Conservation (phyloP, 345 rosid genomes). For the Sonneratia alba region DNA sequence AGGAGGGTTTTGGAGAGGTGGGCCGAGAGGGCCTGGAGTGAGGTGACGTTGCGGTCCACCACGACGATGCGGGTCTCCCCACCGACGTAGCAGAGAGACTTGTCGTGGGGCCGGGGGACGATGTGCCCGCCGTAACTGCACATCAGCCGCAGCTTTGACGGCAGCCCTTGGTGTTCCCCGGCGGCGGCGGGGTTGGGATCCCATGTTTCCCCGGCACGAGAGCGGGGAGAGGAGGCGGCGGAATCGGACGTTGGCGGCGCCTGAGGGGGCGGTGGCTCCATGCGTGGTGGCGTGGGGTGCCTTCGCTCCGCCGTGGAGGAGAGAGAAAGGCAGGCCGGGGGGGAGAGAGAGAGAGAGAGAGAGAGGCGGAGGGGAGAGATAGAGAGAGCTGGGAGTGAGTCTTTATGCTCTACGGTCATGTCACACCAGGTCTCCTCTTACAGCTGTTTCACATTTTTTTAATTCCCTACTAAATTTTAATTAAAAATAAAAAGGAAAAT, state of each 20-base stretch:
- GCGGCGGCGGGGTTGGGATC: slow-evolving; percentile 58
- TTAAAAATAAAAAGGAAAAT: too few relatives aligned
- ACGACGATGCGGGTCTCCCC: slow-evolving; percentile 90
- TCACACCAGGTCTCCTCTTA: slow-evolving; percentile 7
- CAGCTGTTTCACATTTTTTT: slow-evolving; percentile 6
- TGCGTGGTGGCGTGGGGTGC: slow-evolving; percentile 11
- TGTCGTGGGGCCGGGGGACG: slow-evolving; percentile 87
- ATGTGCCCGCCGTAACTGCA: slow-evolving; percentile 90
- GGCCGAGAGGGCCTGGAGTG: slow-evolving; percentile 43
- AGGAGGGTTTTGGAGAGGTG: slow-evolving; percentile 64
- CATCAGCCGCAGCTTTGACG: slow-evolving; percentile 79
- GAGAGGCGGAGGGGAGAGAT: neutral
- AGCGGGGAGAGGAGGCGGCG: slow-evolving; percentile 69
- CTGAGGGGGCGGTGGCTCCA: slow-evolving; percentile 8
- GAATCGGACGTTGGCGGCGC: slow-evolving; percentile 41
- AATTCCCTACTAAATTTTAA: too few relatives aligned
- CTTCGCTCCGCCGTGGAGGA: slow-evolving; percentile 13
- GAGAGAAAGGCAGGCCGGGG: neutral
- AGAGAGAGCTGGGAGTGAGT: neutral
- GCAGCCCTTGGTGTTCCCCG: slow-evolving; percentile 15
- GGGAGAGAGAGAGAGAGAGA: neutral
- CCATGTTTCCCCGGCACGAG: neutral
- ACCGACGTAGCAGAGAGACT: slow-evolving; percentile 74
- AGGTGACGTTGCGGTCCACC: slow-evolving; percentile 51
- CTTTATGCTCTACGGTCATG: neutral